Conservation (phyloP, 257 asterid species). For the Jasminum sambac region DNA sequence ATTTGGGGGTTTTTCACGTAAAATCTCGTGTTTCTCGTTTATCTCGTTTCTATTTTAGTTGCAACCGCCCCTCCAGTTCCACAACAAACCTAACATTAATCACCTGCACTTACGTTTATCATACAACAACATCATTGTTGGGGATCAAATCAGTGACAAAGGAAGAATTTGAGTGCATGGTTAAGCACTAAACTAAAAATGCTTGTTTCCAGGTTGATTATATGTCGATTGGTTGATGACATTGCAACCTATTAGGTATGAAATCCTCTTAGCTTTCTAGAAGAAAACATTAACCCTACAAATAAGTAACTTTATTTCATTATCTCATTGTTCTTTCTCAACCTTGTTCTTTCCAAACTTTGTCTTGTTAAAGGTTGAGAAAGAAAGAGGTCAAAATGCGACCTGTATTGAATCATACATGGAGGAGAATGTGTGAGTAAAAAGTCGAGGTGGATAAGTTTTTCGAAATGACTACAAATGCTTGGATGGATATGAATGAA, state of each 20-base stretch:
- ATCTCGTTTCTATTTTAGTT: too few relatives aligned
- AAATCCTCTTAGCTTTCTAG: neutral
- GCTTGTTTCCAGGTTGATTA: neutral
- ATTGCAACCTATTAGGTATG: neutral
- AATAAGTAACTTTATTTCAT: neutral
- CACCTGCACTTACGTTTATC: neutral
- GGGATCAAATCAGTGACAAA: neutral
- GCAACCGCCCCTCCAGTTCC: too few relatives aligned
- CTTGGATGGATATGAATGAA: neutral
- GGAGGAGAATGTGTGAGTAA: neutral
- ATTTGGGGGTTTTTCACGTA: too few relatives aligned
- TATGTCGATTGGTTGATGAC: neutral
- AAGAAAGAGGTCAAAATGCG: neutral
- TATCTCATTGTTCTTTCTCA: neutral
- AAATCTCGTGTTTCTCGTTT: too few relatives aligned
- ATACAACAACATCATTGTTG: neutral
- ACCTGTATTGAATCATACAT: neutral
- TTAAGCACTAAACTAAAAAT: neutral
- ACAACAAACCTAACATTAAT: too few relatives aligned
- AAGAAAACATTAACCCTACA: neutral
- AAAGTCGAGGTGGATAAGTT: neutral
- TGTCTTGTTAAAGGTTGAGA: neutral
- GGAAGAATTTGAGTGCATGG: constrained; percentile 1
- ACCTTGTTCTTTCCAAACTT: neutral
- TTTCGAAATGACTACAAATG: neutral